These are phyloP conservation scores for Marvania coccoides DNA, from an alignment of 139 green algal species.

Conservation along the genomic window DNA sequence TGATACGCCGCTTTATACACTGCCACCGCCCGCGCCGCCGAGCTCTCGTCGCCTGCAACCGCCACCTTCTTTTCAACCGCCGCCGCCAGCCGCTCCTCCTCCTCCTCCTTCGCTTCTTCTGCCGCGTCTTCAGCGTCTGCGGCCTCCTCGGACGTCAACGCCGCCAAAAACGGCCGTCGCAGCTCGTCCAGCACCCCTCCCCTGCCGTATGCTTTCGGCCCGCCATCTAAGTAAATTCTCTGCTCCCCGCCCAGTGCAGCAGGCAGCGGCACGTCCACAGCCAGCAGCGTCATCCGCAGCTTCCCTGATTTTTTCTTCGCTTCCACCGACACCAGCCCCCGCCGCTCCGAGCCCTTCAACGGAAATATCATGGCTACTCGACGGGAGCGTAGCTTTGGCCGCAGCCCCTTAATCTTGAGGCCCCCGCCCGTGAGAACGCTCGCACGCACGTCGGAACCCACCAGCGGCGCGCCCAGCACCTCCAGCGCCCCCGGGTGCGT, in stretches of 20 bases:
- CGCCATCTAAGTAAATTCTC: slow-evolving; percentile 55
- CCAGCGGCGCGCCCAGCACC: slow-evolving; percentile 69
- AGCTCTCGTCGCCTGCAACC: too few relatives aligned
- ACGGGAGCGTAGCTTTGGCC: slow-evolving; percentile 28
- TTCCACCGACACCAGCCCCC: slow-evolving; percentile 69
- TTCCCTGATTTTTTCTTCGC: slow-evolving; percentile 63
- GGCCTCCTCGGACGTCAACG: neutral
- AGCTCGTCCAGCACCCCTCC: slow-evolving; percentile 54
- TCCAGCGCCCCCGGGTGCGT: slow-evolving; percentile 56
- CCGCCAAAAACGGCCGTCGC: slow-evolving; percentile 45
- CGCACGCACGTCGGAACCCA: slow-evolving; percentile 45
- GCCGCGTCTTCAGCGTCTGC: slow-evolving; percentile 6
- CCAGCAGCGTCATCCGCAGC: slow-evolving; percentile 69
- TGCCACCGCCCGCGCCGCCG: too few relatives aligned
- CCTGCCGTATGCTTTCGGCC: slow-evolving; percentile 40
- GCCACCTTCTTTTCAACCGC: too few relatives aligned
- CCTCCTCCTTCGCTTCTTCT: neutral
- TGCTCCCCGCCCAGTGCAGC: slow-evolving; percentile 23
- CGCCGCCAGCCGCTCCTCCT: too few relatives aligned
- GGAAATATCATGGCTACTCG: slow-evolving; percentile 77
- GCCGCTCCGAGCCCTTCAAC: slow-evolving; percentile 49
- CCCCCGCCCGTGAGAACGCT: slow-evolving; percentile 57
- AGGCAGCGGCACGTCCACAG: slow-evolving; percentile 53
- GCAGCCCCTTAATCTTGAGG: slow-evolving; percentile 39
- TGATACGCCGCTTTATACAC: too few relatives aligned